Base-by-base conservation (phyloP, 352 stramenopile species). In the Pythium folliculosum region DNA sequence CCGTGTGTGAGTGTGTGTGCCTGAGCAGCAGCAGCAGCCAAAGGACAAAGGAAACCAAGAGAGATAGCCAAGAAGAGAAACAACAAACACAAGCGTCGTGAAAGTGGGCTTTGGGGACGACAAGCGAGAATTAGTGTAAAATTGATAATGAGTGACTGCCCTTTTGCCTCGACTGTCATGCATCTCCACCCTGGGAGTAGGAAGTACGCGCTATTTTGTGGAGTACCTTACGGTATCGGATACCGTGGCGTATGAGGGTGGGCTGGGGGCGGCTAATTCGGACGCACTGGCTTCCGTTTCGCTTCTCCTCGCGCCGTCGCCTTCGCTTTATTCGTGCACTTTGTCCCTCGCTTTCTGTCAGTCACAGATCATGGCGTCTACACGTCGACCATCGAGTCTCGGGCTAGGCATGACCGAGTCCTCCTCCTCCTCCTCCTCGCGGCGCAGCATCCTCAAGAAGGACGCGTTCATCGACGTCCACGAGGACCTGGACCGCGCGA, bases 401-500 rank as follows among this genome's bases (percentile, higher is more conserved):
- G 38, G 38, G 38, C 38, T 44, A 6, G 17, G 38, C 12, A 44
- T 17, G 5, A 17, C 38, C 2, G 38, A n/a, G n/a, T n/a, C n/a
- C n/a, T n/a, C n/a, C n/a, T n/a, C n/a, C n/a, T n/a, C n/a, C n/a
- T n/a, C n/a, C n/a, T 44, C 38, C 38, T 9, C 23, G 14, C 61
- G 32, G 21, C 60, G 61, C 19, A 60, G 65, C n/a, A 71, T 71
- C 45, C 44, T 71, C 38, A 71, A 71, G 65, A 67, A 58, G 43
- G 35, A 66, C 13, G 35, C 66, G 19, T 60, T 65, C 60, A 68
- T 72, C 48, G 60, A 68, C 35, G 66, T 65, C 13, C 59, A 27
- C 23, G 58, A 62, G 40, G 58, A 72, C 27, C 37, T 71, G 7
- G 64, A 65, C 19, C 56, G 32, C 8, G 65, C 58, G 3, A 25